Evolutionary conservation across 768 basidiomycete genomes (phyloP).

Genomic region (Cystofilobasidium bisporidii): DNA sequence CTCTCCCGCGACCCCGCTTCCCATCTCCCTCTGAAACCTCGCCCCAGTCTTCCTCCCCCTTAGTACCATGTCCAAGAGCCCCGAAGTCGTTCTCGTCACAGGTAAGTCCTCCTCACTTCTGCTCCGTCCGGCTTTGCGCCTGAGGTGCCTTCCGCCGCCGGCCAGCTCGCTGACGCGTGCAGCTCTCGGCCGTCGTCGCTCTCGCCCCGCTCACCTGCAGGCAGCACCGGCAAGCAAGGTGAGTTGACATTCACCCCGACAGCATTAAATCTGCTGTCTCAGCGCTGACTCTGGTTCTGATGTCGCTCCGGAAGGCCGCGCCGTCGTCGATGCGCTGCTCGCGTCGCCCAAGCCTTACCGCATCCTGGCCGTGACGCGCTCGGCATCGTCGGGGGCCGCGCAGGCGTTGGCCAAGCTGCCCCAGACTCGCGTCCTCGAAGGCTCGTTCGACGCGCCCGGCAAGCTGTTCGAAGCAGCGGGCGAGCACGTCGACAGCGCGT

Average conservation of each 20-base stretch:
- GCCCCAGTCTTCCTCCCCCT: too few relatives aligned
- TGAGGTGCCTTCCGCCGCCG: too few relatives aligned
- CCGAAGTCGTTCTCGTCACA: too few relatives aligned
- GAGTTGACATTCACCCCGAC: background rate
- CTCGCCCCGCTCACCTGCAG: background rate
- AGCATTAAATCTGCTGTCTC: background rate
- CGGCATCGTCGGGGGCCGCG: conserved; percentile 18
- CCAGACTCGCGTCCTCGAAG: conserved; percentile 26
- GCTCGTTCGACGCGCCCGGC: conserved; percentile 16
- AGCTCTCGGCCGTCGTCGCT: too few relatives aligned
- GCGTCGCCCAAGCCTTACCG: background rate
- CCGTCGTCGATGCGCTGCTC: conserved; percentile 12
- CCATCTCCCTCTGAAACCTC: too few relatives aligned
- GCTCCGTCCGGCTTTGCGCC: too few relatives aligned
- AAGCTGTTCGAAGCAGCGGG: conserved; percentile 20
- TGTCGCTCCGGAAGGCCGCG: background rate
- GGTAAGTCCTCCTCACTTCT: too few relatives aligned
- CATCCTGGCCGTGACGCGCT: conserved; percentile 27
- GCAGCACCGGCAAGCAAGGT: conserved; percentile 4
- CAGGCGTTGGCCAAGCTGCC: conserved; percentile 21
- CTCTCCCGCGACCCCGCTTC: too few relatives aligned
- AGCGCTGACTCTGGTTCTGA: background rate
- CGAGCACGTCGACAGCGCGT: conserved; percentile 22
- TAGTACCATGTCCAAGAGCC: too few relatives aligned
- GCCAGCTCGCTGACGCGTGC: too few relatives aligned